These are phyloP conservation scores for Wickerhamomyces sp. DNA, from an alignment of 1,139 yeast genomes.

Conservation along the genomic window DNA sequence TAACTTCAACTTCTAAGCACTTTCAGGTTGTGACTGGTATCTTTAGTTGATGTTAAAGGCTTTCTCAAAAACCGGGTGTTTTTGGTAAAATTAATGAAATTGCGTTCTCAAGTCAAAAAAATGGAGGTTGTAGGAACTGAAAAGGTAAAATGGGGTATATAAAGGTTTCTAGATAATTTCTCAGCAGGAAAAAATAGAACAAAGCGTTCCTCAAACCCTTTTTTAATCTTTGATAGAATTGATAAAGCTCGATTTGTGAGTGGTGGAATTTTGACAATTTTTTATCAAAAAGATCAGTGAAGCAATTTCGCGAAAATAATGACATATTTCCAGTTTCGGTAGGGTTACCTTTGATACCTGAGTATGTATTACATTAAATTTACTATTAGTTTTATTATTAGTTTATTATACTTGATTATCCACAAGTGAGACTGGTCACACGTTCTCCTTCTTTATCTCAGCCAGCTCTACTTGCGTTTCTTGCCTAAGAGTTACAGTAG, in stretches of 20 bases:
- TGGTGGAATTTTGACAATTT: slow-evolving; percentile 1
- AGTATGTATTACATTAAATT: too few species aligned
- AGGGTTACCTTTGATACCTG: background rate
- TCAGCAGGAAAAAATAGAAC: background rate
- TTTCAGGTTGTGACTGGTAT: too few species aligned
- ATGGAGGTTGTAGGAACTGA: too few species aligned
- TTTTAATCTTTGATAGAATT: background rate
- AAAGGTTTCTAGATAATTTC: too few species aligned
- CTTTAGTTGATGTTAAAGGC: background rate
- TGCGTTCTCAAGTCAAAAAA: too few species aligned
- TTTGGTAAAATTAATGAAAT: background rate
- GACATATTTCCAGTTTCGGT: background rate
- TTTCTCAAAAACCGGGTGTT: background rate
- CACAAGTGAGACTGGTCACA: too few species aligned
- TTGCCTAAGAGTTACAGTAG: background rate
- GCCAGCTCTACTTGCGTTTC: background rate
- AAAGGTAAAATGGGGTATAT: too few species aligned
- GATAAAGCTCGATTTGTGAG: slow-evolving; percentile 1
- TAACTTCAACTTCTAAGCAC: too few species aligned
- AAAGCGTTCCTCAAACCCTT: too few species aligned
- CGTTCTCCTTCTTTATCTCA: background rate
- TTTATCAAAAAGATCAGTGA: slow-evolving; percentile 4
- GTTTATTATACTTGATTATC: too few species aligned
- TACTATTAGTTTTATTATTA: background rate
- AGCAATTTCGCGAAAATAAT: background rate